phyloP scores from a whole-genome alignment of 768 basidiomycete genomes.

The Kwoniella dendrophila region DNA sequence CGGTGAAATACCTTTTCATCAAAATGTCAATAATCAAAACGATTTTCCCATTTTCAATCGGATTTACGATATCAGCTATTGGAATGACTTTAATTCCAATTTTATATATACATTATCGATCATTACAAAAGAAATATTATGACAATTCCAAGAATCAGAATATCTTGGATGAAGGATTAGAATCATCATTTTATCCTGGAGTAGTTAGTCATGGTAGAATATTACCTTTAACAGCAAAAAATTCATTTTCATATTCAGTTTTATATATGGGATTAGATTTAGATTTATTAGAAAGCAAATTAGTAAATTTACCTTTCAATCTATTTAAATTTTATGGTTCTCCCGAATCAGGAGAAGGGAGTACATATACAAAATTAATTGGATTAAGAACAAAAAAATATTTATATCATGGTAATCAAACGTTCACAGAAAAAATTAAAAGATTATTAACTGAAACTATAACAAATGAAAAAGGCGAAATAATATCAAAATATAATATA shows the following conservation, averaged over 20 bases:
- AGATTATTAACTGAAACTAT: conserved; percentile 10
- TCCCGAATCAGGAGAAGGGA: no score
- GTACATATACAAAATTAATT: conserved; percentile 58
- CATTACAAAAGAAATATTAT: no score
- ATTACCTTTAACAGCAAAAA: conserved; percentile 26
- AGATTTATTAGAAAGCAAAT: conserved; percentile 60
- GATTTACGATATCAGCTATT: not conserved
- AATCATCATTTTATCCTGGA: conserved; percentile 28
- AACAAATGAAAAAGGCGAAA: no score
- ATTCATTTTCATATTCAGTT: conserved; percentile 60
- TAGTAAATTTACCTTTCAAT: conserved; percentile 60
- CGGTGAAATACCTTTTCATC: not conserved
- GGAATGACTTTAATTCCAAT: conserved; percentile 3
- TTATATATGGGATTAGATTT: conserved; percentile 65
- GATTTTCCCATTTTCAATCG: conserved; percentile 1
- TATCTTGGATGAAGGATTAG: no score
- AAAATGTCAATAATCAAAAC: not conserved
- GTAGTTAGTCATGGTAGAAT: conserved; percentile 29
- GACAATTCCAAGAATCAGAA: no score
- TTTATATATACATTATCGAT: conserved; percentile 15
- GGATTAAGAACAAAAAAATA: conserved; percentile 62
- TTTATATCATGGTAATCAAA: conserved; percentile 52
- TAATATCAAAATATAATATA: conserved; percentile 11
- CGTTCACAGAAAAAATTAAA: conserved; percentile 26
- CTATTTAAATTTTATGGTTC: conserved; percentile 67